These are phyloP conservation scores for Erythrophleum fordii DNA, from an alignment of 306 rosid species.

Conservation along the genomic window DNA sequence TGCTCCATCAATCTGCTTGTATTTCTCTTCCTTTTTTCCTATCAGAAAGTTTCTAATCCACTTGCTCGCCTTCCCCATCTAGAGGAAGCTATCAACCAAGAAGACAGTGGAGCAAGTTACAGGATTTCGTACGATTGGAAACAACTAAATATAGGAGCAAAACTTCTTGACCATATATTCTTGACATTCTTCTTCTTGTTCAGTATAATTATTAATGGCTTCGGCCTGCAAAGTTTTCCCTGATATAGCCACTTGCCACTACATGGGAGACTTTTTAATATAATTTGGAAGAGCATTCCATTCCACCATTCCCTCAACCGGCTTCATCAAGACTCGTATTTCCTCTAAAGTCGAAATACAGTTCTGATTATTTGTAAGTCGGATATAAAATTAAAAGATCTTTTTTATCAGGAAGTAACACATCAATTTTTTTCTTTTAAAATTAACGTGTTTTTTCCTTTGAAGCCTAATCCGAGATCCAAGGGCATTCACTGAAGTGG, in stretches of 20 bases:
- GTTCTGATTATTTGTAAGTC: constrained; percentile 8
- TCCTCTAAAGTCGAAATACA: neutral
- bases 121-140: neutral
- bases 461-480: no score
- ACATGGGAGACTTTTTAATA: constrained; percentile 20
- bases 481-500: no score
- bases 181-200: neutral
- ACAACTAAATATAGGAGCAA: neutral
- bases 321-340: constrained; percentile 15
- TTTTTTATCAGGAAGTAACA: constrained; percentile 4
- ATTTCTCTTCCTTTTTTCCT: constrained; percentile 67
- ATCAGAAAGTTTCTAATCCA: constrained; percentile 79
- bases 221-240: constrained; percentile 66
- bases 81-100: neutral
- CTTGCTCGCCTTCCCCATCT: constrained; percentile 82
- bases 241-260: constrained; percentile 75
- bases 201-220: constrained; percentile 34
- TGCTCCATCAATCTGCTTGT: constrained; percentile 44
- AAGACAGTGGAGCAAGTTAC: neutral
- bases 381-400: constrained; percentile 17
- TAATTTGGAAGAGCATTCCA: constrained; percentile 20
- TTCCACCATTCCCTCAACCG: constrained; percentile 32
- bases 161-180: constrained; percentile 7
- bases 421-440: no score
- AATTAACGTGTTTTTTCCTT: no score